Conservation (phyloP, 164 flowering plant genomes). For the Stephania cephalantha region DNA sequence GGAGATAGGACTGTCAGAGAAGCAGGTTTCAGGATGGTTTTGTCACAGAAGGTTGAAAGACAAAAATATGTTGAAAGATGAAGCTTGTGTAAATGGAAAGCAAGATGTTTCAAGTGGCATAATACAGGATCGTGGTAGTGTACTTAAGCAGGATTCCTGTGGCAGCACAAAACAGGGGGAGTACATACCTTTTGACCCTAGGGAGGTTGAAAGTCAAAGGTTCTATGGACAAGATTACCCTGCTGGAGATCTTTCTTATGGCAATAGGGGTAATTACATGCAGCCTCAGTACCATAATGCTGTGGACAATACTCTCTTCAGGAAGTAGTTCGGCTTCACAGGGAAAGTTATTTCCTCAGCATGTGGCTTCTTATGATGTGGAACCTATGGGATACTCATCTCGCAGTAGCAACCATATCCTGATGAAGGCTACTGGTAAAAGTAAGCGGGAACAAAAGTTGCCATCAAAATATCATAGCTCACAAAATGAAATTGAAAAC, state of each 20-base stretch:
- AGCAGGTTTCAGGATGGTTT: slow-evolving; percentile 94
- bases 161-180: slow-evolving; percentile 86
- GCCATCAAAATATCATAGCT: slow-evolving; percentile 68
- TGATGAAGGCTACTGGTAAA: slow-evolving; percentile 18
- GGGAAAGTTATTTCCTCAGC: slow-evolving; percentile 29
- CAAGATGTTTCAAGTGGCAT: slow-evolving; percentile 76
- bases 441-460: slow-evolving; percentile 30
- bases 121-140: slow-evolving; percentile 78
- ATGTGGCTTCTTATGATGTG: slow-evolving; percentile 24
- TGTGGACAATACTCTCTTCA: slow-evolving; percentile 57
- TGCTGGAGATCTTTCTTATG: slow-evolving; percentile 29
- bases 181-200: slow-evolving; percentile 41
- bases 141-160: slow-evolving; percentile 81
- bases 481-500: slow-evolving; percentile 68
- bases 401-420: slow-evolving; percentile 21
- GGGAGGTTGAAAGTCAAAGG: slow-evolving; percentile 78
- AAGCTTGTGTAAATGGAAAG: slow-evolving; percentile 42
- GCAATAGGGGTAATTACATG: slow-evolving; percentile 23
- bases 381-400: slow-evolving; percentile 28
- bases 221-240: slow-evolving; percentile 31
- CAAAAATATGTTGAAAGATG: slow-evolving; percentile 47
- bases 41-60: slow-evolving; percentile 96
- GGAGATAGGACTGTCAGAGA: slow-evolving; percentile 69
- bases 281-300: slow-evolving; percentile 22
- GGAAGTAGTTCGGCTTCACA: slow-evolving; percentile 66